phyloP scores from a whole-genome alignment of 768 basidiomycete genomes.

The Phylloporus sp. region DNA sequence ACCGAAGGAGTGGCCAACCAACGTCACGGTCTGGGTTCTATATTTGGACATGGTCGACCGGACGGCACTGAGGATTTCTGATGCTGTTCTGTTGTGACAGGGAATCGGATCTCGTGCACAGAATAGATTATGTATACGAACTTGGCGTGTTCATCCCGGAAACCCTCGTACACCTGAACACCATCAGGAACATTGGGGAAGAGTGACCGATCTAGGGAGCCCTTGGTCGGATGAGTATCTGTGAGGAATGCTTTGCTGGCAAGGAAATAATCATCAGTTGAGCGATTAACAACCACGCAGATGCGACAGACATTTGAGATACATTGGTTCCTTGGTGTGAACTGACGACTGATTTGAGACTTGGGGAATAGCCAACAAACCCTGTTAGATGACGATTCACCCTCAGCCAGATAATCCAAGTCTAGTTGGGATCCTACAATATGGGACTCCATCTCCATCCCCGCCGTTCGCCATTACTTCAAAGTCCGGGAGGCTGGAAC shows the following conservation, averaged over 20 bases:
- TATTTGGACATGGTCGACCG: constrained; percentile 35
- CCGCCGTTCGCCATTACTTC: constrained; percentile 43
- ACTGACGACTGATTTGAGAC: constrained; percentile 30
- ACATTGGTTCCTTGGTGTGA: constrained; percentile 32
- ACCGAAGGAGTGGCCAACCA: constrained; percentile 44
- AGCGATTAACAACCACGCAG: constrained; percentile 13
- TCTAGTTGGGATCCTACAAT: constrained; percentile 31
- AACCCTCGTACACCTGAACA: constrained; percentile 45
- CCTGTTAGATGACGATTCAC: constrained; percentile 1
- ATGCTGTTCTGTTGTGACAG: constrained; percentile 38
- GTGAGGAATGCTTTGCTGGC: constrained; percentile 31
- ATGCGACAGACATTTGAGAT: constrained; percentile 30
- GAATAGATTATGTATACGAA: constrained; percentile 18
- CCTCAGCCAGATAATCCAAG: no score
- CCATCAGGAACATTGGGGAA: constrained; percentile 44
- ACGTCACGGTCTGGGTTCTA: constrained; percentile 34
- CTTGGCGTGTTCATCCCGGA: constrained; percentile 41
- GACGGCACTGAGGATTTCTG: constrained; percentile 39
- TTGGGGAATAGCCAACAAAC: constrained; percentile 40
- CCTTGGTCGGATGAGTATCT: constrained; percentile 34
- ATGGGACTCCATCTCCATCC: constrained; percentile 37
- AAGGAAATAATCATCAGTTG: constrained; percentile 28
- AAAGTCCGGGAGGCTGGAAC: constrained; percentile 41
- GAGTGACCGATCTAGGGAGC: constrained; percentile 33
- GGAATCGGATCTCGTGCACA: neutral